A percentile compares a stretch with the other conserved stretches of the same genome.
These are phyloP conservation scores for Penicillium sp. DNA, from an alignment of 2,329 filamentous ascomycete genomes.

Conservation along the genomic window DNA sequence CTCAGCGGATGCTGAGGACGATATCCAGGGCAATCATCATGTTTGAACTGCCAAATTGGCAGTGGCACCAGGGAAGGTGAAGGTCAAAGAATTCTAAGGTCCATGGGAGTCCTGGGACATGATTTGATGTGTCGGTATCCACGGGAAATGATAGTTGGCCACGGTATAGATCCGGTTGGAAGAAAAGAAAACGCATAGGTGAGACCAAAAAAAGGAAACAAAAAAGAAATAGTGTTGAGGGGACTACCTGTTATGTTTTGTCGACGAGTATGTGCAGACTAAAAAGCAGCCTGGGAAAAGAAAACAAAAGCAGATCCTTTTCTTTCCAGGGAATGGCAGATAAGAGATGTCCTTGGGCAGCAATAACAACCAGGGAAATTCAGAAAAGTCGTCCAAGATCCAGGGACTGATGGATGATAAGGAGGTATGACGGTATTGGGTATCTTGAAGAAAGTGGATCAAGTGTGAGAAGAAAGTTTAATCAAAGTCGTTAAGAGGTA, in stretches of 20 bases:
- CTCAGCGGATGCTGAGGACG: constrained; percentile 31
- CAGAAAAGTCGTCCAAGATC: constrained; percentile 12
- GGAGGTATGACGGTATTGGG: not conserved
- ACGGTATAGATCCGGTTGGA: constrained; percentile 22
- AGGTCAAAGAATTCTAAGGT: constrained; percentile 14
- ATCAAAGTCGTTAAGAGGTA: constrained; percentile 19
- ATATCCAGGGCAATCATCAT: constrained; percentile 23
- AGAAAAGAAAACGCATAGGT: constrained; percentile 20
- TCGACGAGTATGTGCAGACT: constrained; percentile 25
- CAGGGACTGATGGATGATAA: constrained; percentile 7
- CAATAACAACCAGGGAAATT: constrained; percentile 21
- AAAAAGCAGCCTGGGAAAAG: constrained; percentile 24
- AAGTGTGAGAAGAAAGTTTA: constrained; percentile 5
- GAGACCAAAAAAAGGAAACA: constrained; percentile 24
- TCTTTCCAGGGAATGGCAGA: constrained; percentile 26
- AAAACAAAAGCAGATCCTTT: constrained; percentile 32
- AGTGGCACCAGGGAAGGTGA: constrained; percentile 14
- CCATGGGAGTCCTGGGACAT: constrained; percentile 14
- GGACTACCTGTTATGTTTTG: constrained; percentile 41
- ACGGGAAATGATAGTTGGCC: constrained; percentile 8
- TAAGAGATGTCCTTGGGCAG: constrained; percentile 27
- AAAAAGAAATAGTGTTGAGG: constrained; percentile 33
- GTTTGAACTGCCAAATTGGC: constrained; percentile 21
- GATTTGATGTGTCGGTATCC: constrained; percentile 7
- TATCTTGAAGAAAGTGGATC: not conserved